These are phyloP conservation scores for Claviceps purpurea DNA, from an alignment of 2,329 filamentous ascomycete genomes.

Conservation along the genomic window DNA sequence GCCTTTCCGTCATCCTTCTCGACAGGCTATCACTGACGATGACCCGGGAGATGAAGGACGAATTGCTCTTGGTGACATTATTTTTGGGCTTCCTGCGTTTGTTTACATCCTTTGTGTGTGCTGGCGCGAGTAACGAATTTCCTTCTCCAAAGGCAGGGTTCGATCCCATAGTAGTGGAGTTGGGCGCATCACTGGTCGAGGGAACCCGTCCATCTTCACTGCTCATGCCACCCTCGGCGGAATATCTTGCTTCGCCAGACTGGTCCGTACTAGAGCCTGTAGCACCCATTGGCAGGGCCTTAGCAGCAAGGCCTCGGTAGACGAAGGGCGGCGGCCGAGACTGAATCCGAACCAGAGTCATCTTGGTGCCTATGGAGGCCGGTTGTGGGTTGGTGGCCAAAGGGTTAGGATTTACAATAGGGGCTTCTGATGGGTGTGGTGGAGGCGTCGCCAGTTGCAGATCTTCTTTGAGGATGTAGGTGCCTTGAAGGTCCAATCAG, in stretches of 20 bases:
- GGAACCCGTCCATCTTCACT: conserved; percentile 42
- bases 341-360: conserved; percentile 65
- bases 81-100: conserved; percentile 94
- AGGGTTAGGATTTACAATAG: conserved; percentile 76
- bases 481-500: conserved; percentile 40
- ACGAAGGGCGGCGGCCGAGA: conserved; percentile 43
- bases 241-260: conserved; percentile 45
- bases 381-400: conserved; percentile 73
- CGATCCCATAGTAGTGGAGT: conserved; percentile 26
- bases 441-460: conserved; percentile 86
- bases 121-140: conserved; percentile 56
- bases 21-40: conserved; percentile 73
- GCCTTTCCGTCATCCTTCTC: conserved; percentile 69
- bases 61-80: conserved; percentile 97
- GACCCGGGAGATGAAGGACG: conserved; percentile 92
- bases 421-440: conserved; percentile 87
- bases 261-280: conserved; percentile 43
- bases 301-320: conserved; percentile 40
- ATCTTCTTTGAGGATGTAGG: conserved; percentile 82
- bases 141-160: conserved; percentile 73
- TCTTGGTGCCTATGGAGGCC: conserved; percentile 71
- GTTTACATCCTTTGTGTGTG: conserved; percentile 54
- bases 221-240: conserved; percentile 44
- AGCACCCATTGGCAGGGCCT: conserved; percentile 31
- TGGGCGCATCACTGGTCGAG: conserved; percentile 37